phyloP scores from a whole-genome alignment of 179 eudicot species.

The Silene coronaria region DNA sequence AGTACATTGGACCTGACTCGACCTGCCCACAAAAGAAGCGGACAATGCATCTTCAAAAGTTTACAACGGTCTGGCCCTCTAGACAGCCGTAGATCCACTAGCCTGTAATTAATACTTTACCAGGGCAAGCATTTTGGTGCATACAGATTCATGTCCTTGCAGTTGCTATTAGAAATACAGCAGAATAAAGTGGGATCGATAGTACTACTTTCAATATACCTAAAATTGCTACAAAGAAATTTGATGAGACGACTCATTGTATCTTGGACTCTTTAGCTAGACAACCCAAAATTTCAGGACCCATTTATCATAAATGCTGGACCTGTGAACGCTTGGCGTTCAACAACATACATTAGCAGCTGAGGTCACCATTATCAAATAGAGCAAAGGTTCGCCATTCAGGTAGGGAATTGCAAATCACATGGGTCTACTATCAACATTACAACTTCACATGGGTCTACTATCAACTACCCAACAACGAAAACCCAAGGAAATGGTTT shows the following conservation, averaged over 20 bases:
- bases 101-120: not conserved
- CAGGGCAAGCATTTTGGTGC: not conserved
- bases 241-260: not conserved
- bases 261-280: not conserved
- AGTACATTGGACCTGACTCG: not conserved
- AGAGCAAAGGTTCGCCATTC: not conserved
- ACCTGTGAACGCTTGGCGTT: not conserved
- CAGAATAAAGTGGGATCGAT: too few species aligned
- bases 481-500: not conserved
- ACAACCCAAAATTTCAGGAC: not conserved
- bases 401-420: not conserved
- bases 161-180: too few species aligned
- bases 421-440: not conserved
- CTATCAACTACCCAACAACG: not conserved
- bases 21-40: not conserved
- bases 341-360: not conserved
- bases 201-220: too few species aligned
- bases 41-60: not conserved
- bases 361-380: slow-evolving; percentile 7
- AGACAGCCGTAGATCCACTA: not conserved
- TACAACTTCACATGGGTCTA: slow-evolving; percentile 3
- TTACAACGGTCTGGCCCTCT: not conserved
- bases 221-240: too few species aligned
- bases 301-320: not conserved
- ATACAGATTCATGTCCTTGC: not conserved